These are phyloP conservation scores for Aspergillus aculeatus DNA, from an alignment of 2,329 filamentous ascomycete genomes.

Conservation along the genomic window DNA sequence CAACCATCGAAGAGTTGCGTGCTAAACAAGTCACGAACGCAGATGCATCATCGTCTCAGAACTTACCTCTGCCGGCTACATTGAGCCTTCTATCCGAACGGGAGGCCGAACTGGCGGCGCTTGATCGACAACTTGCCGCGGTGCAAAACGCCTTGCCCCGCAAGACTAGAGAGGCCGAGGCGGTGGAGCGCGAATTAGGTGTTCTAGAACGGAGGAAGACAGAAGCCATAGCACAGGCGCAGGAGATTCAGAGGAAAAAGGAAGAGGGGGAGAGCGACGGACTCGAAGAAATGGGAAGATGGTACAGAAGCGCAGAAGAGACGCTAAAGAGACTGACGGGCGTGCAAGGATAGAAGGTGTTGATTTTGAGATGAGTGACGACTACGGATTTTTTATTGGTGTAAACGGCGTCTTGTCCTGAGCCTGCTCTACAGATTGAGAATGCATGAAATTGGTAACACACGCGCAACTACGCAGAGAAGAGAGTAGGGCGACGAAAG, in stretches of 20 bases:
- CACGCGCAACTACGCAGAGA: background rate
- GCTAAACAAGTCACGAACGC: slow-evolving; percentile 62
- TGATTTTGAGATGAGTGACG: slow-evolving; percentile 20
- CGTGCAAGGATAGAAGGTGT: slow-evolving; percentile 24
- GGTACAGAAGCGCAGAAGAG: slow-evolving; percentile 45
- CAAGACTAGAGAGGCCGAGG: slow-evolving; percentile 46
- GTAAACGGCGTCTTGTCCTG: slow-evolving; percentile 25
- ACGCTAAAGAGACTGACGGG: slow-evolving; percentile 42
- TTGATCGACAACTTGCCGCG: slow-evolving; percentile 43
- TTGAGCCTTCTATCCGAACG: slow-evolving; percentile 41
- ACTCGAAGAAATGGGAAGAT: slow-evolving; percentile 47
- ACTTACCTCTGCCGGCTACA: slow-evolving; percentile 43
- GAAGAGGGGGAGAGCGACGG: slow-evolving; percentile 48
- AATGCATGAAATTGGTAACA: background rate
- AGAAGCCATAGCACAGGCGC: slow-evolving; percentile 48
- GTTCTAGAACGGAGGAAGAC: slow-evolving; percentile 46
- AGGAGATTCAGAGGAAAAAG: slow-evolving; percentile 43
- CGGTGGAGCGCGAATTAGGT: slow-evolving; percentile 44
- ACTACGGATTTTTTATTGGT: slow-evolving; percentile 8
- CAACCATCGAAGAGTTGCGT: slow-evolving; percentile 49
- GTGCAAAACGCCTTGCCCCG: slow-evolving; percentile 46
- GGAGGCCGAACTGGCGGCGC: slow-evolving; percentile 40
- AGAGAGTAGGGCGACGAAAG: slow-evolving; percentile 31
- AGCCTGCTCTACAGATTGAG: slow-evolving; percentile 10
- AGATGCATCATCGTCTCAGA: slow-evolving; percentile 47